These are phyloP conservation scores for Pleurotus tuber-regium DNA, from an alignment of 768 basidiomycete species.

Conservation along the genomic window DNA sequence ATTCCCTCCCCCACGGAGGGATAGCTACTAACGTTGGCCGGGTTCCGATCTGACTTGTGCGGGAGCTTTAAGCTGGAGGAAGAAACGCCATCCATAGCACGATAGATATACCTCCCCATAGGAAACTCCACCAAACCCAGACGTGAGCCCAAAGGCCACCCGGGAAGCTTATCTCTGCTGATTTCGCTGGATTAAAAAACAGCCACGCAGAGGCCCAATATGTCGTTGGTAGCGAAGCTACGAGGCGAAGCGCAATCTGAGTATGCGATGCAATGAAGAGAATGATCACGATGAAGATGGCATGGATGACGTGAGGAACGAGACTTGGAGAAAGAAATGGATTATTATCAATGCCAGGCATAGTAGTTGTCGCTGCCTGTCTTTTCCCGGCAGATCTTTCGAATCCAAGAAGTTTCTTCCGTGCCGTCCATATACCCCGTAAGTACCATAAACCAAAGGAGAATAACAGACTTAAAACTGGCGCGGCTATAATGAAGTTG, in stretches of 20 bases:
- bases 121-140: conserved; percentile 77
- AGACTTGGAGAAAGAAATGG: conserved; percentile 41
- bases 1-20: too few relatives aligned
- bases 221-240: conserved; percentile 70
- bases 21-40: too few relatives aligned
- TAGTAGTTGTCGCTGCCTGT: conserved; percentile 1
- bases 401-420: too few relatives aligned
- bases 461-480: conserved; percentile 56
- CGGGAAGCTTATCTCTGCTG: not conserved
- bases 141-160: conserved; percentile 37
- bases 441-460: conserved; percentile 37
- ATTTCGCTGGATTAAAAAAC: conserved; percentile 40
- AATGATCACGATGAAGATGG: conserved; percentile 55
- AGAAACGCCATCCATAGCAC: conserved; percentile 84
- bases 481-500: conserved; percentile 80
- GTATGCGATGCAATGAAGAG: conserved; percentile 81
- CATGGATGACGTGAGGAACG: conserved; percentile 75
- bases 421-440: too few relatives aligned
- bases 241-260: conserved; percentile 81
- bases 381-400: not conserved
- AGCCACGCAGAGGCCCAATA: conserved; percentile 88
- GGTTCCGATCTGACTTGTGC: too few relatives aligned
- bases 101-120: conserved; percentile 71
- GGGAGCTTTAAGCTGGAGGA: conserved; percentile 85
- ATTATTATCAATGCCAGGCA: conserved; percentile 8